These are phyloP conservation scores for Persicaria maculosa DNA, from an alignment of 148 eudicot species.

Conservation along the genomic window DNA sequence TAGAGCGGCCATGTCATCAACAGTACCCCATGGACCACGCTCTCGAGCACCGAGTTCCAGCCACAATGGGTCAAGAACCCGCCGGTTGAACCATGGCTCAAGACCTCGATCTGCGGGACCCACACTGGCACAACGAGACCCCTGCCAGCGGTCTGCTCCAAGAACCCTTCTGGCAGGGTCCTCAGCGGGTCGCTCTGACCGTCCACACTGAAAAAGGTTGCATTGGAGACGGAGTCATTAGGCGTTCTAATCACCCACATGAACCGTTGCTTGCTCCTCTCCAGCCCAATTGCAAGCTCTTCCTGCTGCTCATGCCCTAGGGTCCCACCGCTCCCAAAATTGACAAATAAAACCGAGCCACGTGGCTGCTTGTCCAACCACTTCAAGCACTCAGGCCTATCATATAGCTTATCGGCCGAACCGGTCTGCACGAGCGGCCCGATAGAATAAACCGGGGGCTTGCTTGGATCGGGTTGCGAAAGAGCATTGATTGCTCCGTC, in stretches of 20 bases:
- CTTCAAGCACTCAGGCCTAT: slow-evolving; percentile 14
- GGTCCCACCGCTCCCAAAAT: slow-evolving; percentile 69
- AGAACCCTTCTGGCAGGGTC: slow-evolving; percentile 43
- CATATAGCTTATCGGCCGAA: slow-evolving; percentile 3
- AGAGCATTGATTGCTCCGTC: slow-evolving; percentile 23
- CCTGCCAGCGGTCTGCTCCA: slow-evolving; percentile 40
- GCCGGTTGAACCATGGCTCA: slow-evolving; percentile 37
- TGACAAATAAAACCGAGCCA: slow-evolving; percentile 46
- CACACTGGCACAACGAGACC: slow-evolving; percentile 37
- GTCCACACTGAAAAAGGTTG: slow-evolving; percentile 25
- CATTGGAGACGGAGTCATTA: slow-evolving; percentile 26
- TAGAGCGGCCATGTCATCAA: slow-evolving; percentile 52
- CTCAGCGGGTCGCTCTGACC: slow-evolving; percentile 28
- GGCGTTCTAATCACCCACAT: slow-evolving; percentile 49
- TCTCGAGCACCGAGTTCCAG: slow-evolving; percentile 49
- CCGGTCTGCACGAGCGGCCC: slow-evolving; percentile 40
- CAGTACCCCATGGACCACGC: slow-evolving; percentile 43
- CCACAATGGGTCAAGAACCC: slow-evolving; percentile 56
- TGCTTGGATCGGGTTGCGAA: slow-evolving; percentile 17
- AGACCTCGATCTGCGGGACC: slow-evolving; percentile 45
- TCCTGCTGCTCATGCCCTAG: slow-evolving; percentile 31
- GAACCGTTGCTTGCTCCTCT: slow-evolving; percentile 46
- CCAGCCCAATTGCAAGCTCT: slow-evolving; percentile 50
- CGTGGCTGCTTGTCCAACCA: slow-evolving; percentile 55
- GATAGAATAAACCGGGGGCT: slow-evolving; percentile 43